A percentile compares a stretch with the other conserved stretches of the same genome.
phyloP scores from a whole-genome alignment of 305 asterid species.

The Solanum hybrid region DNA sequence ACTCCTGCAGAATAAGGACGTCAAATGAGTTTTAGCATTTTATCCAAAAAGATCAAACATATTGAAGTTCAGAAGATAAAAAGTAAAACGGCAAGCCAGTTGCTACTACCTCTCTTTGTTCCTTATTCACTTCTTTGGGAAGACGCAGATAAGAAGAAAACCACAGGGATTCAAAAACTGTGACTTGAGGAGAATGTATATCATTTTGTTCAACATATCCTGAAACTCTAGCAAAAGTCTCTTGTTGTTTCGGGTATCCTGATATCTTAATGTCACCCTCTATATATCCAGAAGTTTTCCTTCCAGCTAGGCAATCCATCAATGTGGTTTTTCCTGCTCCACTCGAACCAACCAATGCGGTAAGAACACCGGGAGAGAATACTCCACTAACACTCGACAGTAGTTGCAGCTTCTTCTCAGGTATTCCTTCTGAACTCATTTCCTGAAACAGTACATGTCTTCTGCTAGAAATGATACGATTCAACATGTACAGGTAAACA shows the following conservation, averaged over 20 bases:
- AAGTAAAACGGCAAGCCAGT: background rate
- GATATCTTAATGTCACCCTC: constrained; percentile 82
- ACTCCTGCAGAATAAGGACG: constrained; percentile 47
- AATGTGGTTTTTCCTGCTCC: constrained; percentile 96
- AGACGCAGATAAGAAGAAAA: constrained; percentile 80
- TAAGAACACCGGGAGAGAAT: constrained; percentile 78
- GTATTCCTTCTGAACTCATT: constrained; percentile 63
- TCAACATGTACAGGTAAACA: background rate
- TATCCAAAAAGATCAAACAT: background rate
- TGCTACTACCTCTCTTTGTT: constrained; percentile 49
- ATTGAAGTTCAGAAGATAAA: background rate
- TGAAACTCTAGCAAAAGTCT: constrained; percentile 69
- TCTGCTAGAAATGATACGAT: background rate
- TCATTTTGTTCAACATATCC: constrained; percentile 93
- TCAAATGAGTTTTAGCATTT: background rate
- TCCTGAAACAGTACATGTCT: constrained; percentile 32
- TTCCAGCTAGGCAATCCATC: constrained; percentile 95
- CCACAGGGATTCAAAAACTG: constrained; percentile 68
- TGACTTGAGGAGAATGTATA: constrained; percentile 89
- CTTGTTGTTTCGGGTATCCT: constrained; percentile 69
- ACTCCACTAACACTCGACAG: constrained; percentile 70
- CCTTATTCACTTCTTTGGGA: constrained; percentile 54
- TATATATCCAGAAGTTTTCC: constrained; percentile 79
- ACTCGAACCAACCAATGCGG: constrained; percentile 83
- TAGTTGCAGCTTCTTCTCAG: constrained; percentile 66